Evolutionary conservation across 139 green algal species (phyloP).

Genomic region (Auxenochlorella pyrenoidosa): DNA sequence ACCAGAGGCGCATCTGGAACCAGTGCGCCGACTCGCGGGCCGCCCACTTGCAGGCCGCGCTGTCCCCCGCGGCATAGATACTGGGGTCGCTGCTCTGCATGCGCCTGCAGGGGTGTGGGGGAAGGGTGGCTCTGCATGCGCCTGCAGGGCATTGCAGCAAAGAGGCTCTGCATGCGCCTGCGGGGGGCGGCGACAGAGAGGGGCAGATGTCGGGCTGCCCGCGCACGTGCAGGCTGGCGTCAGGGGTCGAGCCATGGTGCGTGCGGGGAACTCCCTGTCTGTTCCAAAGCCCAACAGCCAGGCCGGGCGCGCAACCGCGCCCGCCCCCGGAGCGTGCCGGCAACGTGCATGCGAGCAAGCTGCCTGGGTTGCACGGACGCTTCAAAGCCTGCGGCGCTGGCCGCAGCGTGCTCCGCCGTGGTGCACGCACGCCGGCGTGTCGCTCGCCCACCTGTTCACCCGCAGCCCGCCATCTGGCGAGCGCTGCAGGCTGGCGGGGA

Average conservation of each 20-base stretch:
- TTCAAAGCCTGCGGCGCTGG: no score
- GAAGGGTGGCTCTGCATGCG: no score
- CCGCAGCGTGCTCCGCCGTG: no score
- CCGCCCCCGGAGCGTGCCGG: no score
- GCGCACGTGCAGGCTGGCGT: background rate
- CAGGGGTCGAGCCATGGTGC: no score
- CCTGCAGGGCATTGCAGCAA: no score
- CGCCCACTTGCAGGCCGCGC: slow-evolving; percentile 40
- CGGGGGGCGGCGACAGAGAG: no score
- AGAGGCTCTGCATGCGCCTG: slow-evolving; percentile 52
- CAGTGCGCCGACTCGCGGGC: slow-evolving; percentile 61
- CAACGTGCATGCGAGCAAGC: background rate
- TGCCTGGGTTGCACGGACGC: background rate
- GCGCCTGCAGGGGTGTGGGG: background rate
- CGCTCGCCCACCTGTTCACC: slow-evolving; percentile 54
- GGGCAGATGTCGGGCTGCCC: background rate
- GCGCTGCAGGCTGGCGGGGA: slow-evolving; percentile 54
- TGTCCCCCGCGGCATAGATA: slow-evolving; percentile 86
- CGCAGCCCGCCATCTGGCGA: slow-evolving; percentile 72
- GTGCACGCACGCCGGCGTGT: background rate
- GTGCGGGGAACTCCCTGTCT: no score
- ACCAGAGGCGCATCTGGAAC: slow-evolving; percentile 90
- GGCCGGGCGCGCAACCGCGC: no score
- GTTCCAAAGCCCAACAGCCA: no score
- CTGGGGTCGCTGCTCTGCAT: slow-evolving; percentile 54